Percentiles rank a stretch among this genome's conserved stretches.
phyloP scores from a whole-genome alignment of 2,329 filamentous ascomycete genomes.

The Ambrosiella beaveri region DNA sequence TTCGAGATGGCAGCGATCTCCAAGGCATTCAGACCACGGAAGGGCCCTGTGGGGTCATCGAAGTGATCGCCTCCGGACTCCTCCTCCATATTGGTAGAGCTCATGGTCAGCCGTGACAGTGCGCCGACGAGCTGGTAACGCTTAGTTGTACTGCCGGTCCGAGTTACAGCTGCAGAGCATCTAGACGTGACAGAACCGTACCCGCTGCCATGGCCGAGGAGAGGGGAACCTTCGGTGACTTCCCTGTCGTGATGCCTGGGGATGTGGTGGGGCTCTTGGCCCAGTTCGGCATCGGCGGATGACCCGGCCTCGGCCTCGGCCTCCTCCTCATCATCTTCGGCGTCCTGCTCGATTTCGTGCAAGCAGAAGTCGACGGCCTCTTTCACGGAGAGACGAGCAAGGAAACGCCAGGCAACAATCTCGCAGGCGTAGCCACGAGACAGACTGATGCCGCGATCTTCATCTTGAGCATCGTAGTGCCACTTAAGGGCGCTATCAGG shows the following conservation, averaged over 20 bases:
- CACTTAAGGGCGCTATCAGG: conserved; percentile 50
- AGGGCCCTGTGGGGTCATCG: conserved; percentile 50
- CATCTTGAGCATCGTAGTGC: conserved; percentile 48
- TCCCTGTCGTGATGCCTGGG: conserved; percentile 23
- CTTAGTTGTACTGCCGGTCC: conserved; percentile 20
- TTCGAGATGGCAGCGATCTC: conserved; percentile 70
- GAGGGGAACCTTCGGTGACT: conserved; percentile 30
- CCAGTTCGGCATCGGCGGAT: not conserved
- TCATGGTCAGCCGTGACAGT: conserved; percentile 37
- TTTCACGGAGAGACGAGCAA: conserved; percentile 51
- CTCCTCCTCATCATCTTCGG: conserved; percentile 14
- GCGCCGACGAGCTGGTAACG: conserved; percentile 35
- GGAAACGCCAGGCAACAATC: conserved; percentile 64
- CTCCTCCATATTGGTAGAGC: conserved; percentile 23
- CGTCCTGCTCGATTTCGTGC: conserved; percentile 43
- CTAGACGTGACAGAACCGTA: conserved; percentile 14
- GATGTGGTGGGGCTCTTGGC: conserved; percentile 1
- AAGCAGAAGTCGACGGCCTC: conserved; percentile 61
- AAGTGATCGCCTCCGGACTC: conserved; percentile 27
- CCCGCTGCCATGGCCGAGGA: conserved; percentile 23
- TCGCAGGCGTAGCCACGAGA: conserved; percentile 59
- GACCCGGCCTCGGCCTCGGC: not conserved
- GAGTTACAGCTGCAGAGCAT: conserved; percentile 14
- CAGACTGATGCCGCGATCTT: conserved; percentile 48
- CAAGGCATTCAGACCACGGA: conserved; percentile 66